Conservation (phyloP, 2,329 filamentous ascomycete genomes). For the Cladosporium sp. region DNA sequence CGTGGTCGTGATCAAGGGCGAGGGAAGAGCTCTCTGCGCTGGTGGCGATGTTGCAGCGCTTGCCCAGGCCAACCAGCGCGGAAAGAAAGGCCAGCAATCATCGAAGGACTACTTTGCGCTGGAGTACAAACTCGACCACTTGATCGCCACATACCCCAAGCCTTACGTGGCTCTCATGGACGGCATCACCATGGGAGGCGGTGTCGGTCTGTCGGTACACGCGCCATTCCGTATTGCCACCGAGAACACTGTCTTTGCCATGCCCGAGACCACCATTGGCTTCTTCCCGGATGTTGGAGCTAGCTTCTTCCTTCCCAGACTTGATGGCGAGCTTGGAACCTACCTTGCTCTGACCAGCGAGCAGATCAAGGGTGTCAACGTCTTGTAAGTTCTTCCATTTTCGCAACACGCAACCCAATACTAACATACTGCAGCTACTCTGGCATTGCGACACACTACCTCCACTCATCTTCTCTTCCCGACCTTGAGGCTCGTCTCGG, state of each 20-base stretch:
- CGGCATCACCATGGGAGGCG: slow-evolving; percentile 97
- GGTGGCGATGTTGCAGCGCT: slow-evolving; percentile 86
- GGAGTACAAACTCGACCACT: slow-evolving; percentile 94
- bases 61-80: slow-evolving; percentile 69
- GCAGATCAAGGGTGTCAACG: slow-evolving; percentile 76
- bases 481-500: slow-evolving; percentile 80
- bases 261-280: slow-evolving; percentile 97
- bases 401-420: neutral
- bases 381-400: slow-evolving; percentile 51
- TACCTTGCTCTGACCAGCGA: slow-evolving; percentile 93
- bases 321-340: slow-evolving; percentile 83
- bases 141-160: slow-evolving; percentile 90
- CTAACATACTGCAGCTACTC: slow-evolving; percentile 56
- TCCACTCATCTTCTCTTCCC: slow-evolving; percentile 84
- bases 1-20: slow-evolving; percentile 86
- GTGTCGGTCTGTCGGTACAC: slow-evolving; percentile 90
- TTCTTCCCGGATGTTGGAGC: slow-evolving; percentile 98
- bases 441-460: slow-evolving; percentile 91
- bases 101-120: slow-evolving; percentile 86
- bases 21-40: slow-evolving; percentile 84
- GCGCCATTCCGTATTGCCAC: slow-evolving; percentile 96
- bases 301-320: slow-evolving; percentile 89
- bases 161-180: slow-evolving; percentile 96
- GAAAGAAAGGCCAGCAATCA: slow-evolving; percentile 67
- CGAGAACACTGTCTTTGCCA: slow-evolving; percentile 91